phyloP scores from a whole-genome alignment of 495 filamentous ascomycete species.

The Terfezia claveryi region DNA sequence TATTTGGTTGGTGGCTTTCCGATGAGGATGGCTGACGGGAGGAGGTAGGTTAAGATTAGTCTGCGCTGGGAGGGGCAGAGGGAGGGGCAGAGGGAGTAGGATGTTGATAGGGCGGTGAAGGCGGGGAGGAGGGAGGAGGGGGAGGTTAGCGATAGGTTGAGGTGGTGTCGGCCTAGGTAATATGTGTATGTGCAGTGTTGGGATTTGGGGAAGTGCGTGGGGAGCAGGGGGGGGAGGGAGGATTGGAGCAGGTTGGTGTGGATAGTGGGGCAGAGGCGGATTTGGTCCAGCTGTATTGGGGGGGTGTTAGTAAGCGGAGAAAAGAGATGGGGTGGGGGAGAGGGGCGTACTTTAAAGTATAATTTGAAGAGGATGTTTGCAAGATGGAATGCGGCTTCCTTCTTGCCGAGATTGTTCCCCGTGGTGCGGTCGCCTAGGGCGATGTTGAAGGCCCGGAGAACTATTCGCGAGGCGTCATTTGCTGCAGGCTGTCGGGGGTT shows the following conservation, averaged over 20 bases:
- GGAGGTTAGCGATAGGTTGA: conserved; percentile 59
- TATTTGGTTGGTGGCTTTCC: conserved; percentile 55
- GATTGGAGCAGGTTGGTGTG: conserved; percentile 51
- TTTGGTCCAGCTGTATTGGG: conserved; percentile 32
- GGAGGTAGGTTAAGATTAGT: conserved; percentile 63
- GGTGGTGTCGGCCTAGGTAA: conserved; percentile 77
- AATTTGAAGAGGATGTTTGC: conserved; percentile 81
- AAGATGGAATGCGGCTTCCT: conserved; percentile 68
- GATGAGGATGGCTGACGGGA: conserved; percentile 60
- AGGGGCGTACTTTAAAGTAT: conserved; percentile 44
- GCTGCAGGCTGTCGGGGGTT: conserved; percentile 43
- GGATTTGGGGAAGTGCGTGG: conserved; percentile 53
- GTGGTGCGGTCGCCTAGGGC: conserved; percentile 60
- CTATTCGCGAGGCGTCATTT: conserved; percentile 28
- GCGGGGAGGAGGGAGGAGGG: conserved; percentile 44
- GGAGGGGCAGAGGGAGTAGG: conserved; percentile 56
- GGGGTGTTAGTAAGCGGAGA: conserved; percentile 1
- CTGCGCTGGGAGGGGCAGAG: conserved; percentile 47
- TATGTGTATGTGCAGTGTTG: conserved; percentile 84
- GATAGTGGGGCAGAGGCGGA: conserved; percentile 52
- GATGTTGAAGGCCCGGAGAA: conserved; percentile 75
- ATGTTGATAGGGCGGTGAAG: conserved; percentile 27
- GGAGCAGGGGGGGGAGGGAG: conserved; percentile 41
- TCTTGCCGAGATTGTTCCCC: conserved; percentile 52
- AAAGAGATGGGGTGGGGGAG: background rate